Evolutionary conservation across 1,284 basidiomycete species (phyloP).

Genomic region (Sutorius eximius): DNA sequence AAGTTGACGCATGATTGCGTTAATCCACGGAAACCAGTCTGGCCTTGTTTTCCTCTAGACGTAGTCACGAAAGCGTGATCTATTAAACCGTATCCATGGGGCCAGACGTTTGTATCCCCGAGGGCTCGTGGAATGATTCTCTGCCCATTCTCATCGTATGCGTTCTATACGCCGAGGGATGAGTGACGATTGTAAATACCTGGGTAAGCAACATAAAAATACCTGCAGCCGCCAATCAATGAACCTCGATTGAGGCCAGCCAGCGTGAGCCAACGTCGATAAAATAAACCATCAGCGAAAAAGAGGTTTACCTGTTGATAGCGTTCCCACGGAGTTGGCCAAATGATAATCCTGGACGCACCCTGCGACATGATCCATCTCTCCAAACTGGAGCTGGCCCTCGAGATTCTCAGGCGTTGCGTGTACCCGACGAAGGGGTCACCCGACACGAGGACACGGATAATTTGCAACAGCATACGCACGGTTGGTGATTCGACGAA

Average conservation of each 20-base stretch:
- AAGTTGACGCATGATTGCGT: constrained; percentile 49
- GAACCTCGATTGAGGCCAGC: constrained; percentile 12
- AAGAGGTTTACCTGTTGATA: constrained; percentile 14
- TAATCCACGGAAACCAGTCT: constrained; percentile 40
- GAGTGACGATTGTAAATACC: not conserved
- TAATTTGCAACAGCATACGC: constrained; percentile 5
- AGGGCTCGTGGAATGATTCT: constrained; percentile 16
- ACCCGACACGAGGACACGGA: not conserved
- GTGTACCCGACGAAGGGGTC: not conserved
- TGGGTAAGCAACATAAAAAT: constrained; percentile 7
- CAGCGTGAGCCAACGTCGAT: constrained; percentile 2
- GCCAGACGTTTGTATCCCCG: constrained; percentile 7
- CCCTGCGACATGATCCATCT: constrained; percentile 8
- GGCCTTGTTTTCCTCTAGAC: constrained; percentile 34
- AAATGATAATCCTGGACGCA: constrained; percentile 7
- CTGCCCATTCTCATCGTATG: constrained; percentile 5
- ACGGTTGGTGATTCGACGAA: constrained; percentile 6
- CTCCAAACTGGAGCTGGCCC: constrained; percentile 3
- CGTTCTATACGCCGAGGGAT: not conserved
- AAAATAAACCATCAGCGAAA: constrained; percentile 11
- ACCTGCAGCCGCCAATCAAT: constrained; percentile 20
- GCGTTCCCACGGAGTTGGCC: constrained; percentile 30
- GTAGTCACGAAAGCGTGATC: constrained; percentile 1
- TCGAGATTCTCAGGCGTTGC: constrained; percentile 12
- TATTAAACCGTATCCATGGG: constrained; percentile 11